Evolutionary conservation across 2,329 filamentous ascomycete species (phyloP), one percentile per base, ranked within the genome.

Genomic region (Colletotrichum navitas): DNA sequence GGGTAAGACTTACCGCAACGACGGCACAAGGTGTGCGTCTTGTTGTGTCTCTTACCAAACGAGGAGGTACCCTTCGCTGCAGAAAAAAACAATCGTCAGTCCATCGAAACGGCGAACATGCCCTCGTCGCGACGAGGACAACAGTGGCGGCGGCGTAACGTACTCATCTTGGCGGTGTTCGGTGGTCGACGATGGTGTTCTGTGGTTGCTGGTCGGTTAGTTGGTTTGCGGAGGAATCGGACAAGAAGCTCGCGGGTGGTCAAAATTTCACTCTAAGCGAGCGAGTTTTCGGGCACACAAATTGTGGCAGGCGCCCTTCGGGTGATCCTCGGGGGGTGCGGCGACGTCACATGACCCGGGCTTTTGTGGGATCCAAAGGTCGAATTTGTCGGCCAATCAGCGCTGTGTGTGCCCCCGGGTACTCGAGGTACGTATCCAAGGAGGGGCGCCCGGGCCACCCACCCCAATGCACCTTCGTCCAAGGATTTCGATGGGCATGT

Each of bases 11-110:
- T 87, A 96, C 94, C 95, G 91, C 94, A 98, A 88, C 95, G 95
- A 91, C 95, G 93, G 93, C 95, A 98, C 86, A 98, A 89, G 85
- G 92, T 94, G 92, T 98, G 95, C 89, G 94, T 94, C 92, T 97
- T 97, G 91, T 95, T 97, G 90, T 97, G 94, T 91, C 94, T 84
- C 82, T 87, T 87, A 83, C 85, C 85, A 80, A 87, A 87, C 81
- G 85, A 87, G 80, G 85, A 86, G 79, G 86, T 88, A 85, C 86
- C 86, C 86, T 88, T 88, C 79, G 86, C 86, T 88, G 77, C 79
- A 81, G 76, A 74, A 70, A 69, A 6, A 71, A 68, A 74, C 18
- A 69, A 68, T 56, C 74, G 76, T 73, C 55, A 63, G 63, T 64
- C 61, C 47, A 26, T 66, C 58, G 73, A 75, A 79, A 78, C 78